Evolutionary conservation across 2,329 filamentous ascomycete species (phyloP).

Genomic region (Pseudocercospora fijiensis): DNA sequence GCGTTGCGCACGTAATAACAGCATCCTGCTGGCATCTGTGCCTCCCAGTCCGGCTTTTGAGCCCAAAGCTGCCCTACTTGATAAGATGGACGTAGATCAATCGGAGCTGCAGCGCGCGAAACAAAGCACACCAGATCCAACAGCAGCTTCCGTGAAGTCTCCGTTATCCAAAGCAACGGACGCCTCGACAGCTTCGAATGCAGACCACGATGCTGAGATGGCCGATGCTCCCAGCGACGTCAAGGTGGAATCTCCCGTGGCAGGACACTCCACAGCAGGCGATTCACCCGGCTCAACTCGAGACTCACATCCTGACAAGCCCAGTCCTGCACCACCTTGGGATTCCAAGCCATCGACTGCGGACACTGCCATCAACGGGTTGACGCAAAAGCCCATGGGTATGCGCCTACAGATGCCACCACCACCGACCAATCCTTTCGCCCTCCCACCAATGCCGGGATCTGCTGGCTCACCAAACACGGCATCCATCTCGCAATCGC

Average conservation of each 20-base stretch:
- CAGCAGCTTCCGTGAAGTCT: not conserved
- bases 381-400: slow-evolving; percentile 23
- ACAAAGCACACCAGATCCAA: not conserved
- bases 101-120: not conserved
- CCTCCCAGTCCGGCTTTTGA: slow-evolving; percentile 7
- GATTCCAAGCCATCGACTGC: slow-evolving; percentile 6
- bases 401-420: slow-evolving; percentile 40
- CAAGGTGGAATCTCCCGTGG: slow-evolving; percentile 1
- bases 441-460: slow-evolving; percentile 28
- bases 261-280: not conserved
- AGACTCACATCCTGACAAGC: slow-evolving; percentile 5
- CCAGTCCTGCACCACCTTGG: slow-evolving; percentile 17
- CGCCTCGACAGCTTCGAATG: not conserved
- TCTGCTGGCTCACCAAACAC: slow-evolving; percentile 15
- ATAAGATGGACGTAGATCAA: slow-evolving; percentile 27
- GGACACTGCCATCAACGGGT: slow-evolving; percentile 10
- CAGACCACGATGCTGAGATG: slow-evolving; percentile 25
- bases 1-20: slow-evolving; percentile 37
- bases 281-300: slow-evolving; percentile 1
- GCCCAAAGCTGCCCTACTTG: slow-evolving; percentile 2
- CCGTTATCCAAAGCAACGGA: slow-evolving; percentile 10
- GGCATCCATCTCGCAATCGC: slow-evolving; percentile 29
- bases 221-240: slow-evolving; percentile 20
- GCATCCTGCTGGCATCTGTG: slow-evolving; percentile 12
- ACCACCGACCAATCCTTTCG: slow-evolving; percentile 30